Percentiles rank a stretch among this genome's conserved stretches.
Evolutionary conservation across 192 early-diverging fungal species (phyloP).

Genomic region (Dimargaris xerosporica): DNA sequence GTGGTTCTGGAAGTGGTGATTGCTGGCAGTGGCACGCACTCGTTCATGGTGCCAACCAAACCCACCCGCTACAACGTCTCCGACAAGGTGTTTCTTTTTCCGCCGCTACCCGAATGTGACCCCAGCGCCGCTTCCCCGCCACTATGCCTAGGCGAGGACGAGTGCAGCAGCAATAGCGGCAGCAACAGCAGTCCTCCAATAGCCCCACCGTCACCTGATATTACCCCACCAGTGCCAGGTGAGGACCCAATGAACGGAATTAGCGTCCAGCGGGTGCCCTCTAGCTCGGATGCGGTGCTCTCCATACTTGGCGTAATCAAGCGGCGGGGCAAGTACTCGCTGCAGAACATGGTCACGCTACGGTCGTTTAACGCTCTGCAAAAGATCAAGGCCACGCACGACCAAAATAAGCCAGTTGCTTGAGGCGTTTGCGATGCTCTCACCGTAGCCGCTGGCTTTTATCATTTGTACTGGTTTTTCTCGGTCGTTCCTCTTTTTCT

Average conservation of each 20-base stretch:
- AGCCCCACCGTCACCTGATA: no score
- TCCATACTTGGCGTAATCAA: conserved; percentile 27
- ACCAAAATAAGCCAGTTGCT: no score
- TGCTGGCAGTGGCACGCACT: conserved; percentile 20
- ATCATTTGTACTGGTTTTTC: no score
- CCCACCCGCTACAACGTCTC: conserved; percentile 17
- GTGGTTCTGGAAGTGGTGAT: conserved; percentile 32
- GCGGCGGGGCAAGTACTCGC: conserved; percentile 46
- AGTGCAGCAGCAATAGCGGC: conserved; percentile 16
- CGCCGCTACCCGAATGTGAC: background rate
- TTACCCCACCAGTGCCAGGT: conserved; percentile 13
- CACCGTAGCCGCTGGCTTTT: no score
- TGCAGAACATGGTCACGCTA: conserved; percentile 44
- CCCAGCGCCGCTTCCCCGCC: background rate
- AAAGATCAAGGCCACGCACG: background rate
- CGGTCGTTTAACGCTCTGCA: conserved; percentile 34
- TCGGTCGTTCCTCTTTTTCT: no score
- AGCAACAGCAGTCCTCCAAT: no score
- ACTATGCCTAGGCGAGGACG: conserved; percentile 13
- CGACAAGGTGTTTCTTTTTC: background rate
- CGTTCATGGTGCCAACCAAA: conserved; percentile 19
- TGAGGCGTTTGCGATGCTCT: no score
- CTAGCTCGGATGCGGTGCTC: conserved; percentile 23
- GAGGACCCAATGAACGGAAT: conserved; percentile 18
- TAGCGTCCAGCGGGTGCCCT: conserved; percentile 18